Evolutionary conservation across 331 rosid species (phyloP).

Genomic region (Rosa hybrid): DNA sequence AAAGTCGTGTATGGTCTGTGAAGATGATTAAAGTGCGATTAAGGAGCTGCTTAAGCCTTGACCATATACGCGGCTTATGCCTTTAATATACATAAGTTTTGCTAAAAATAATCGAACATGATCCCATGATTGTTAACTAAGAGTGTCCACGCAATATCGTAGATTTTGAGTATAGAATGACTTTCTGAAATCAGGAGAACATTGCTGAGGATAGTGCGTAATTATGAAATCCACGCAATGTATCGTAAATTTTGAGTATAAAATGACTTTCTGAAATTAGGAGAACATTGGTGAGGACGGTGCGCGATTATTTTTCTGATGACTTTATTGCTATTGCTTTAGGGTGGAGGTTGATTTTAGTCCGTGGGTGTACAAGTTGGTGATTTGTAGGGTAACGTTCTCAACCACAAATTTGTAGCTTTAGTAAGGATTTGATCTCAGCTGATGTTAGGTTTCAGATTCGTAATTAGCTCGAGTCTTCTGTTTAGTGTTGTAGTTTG

Average conservation of each 20-base stretch:
- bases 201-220: too few relatives aligned
- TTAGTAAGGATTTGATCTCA: background rate
- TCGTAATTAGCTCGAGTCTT: background rate
- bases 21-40: conserved; percentile 1
- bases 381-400: background rate
- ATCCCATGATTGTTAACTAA: too few relatives aligned
- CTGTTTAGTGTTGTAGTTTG: background rate
- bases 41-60: background rate
- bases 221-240: too few relatives aligned
- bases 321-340: too few relatives aligned
- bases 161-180: background rate
- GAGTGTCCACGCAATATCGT: too few relatives aligned
- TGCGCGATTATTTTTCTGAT: too few relatives aligned
- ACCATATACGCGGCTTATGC: background rate
- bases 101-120: too few relatives aligned
- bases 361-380: background rate
- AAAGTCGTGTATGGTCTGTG: background rate
- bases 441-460: background rate
- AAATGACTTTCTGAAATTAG: too few relatives aligned
- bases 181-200: too few relatives aligned
- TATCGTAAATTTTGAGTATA: too few relatives aligned
- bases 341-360: background rate
- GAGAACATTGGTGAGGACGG: too few relatives aligned
- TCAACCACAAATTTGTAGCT: background rate
- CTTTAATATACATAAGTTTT: background rate